These are phyloP conservation scores for Diaporthe sp. DNA, from an alignment of 2,329 filamentous ascomycete species.

Conservation along the genomic window DNA sequence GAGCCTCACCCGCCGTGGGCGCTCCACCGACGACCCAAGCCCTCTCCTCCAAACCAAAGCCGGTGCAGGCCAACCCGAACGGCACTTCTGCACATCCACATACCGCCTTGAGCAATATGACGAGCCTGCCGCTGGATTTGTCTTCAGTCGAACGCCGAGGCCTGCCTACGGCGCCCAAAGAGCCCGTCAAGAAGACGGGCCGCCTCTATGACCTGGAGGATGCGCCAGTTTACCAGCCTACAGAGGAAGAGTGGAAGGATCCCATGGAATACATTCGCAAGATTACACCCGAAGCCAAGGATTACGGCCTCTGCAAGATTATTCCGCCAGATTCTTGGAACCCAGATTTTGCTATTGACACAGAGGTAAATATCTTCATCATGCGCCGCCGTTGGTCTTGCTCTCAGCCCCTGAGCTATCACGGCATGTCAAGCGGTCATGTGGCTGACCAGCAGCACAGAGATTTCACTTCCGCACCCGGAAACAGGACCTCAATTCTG, in stretches of 20 bases:
- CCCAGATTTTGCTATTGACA: conserved; percentile 95
- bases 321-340: conserved; percentile 96
- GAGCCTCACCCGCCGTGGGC: conserved; percentile 65
- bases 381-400: neutral
- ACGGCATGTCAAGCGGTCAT: neutral
- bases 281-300: conserved; percentile 86
- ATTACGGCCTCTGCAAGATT: conserved; percentile 95
- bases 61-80: conserved; percentile 66
- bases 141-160: conserved; percentile 93
- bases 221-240: conserved; percentile 91
- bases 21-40: conserved; percentile 47
- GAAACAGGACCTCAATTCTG: conserved; percentile 96
- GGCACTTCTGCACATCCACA: conserved; percentile 63
- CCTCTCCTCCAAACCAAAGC: conserved; percentile 61
- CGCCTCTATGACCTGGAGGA: conserved; percentile 89
- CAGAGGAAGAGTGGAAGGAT: conserved; percentile 94
- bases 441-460: conserved; percentile 60
- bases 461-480: conserved; percentile 97
- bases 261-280: conserved; percentile 94
- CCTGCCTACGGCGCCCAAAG: conserved; percentile 81
- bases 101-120: conserved; percentile 68
- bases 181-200: conserved; percentile 81
- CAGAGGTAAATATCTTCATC: conserved; percentile 76
- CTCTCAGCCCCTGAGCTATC: neutral
- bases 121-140: conserved; percentile 80